A percentile compares a stretch with the other conserved stretches of the same genome.
phyloP scores from a whole-genome alignment of 306 rosid species.

The Acacia crassicarpa region DNA sequence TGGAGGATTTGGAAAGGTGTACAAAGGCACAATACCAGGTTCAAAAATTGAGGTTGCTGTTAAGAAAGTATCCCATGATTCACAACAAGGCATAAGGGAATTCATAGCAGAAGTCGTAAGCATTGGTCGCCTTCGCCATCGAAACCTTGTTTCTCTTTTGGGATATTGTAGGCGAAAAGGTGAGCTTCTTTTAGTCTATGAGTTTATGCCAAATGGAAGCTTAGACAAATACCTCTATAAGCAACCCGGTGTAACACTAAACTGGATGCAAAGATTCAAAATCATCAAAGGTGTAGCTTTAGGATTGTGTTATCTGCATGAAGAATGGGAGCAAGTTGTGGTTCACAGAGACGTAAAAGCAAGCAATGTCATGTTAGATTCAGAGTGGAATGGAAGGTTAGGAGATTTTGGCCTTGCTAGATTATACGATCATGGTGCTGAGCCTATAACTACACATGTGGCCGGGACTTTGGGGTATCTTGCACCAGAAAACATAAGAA shows the following conservation, averaged over 20 bases:
- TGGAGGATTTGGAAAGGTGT: neutral
- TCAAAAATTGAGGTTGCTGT: neutral
- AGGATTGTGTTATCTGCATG: neutral
- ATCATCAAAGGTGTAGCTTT: neutral
- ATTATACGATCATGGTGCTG: constrained; percentile 54
- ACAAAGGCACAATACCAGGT: neutral
- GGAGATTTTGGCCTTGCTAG: constrained; percentile 44
- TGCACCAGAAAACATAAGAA: constrained; percentile 60
- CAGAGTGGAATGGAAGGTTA: neutral
- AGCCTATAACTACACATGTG: constrained; percentile 62
- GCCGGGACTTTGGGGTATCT: constrained; percentile 75
- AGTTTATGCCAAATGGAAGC: neutral
- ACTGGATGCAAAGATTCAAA: neutral
- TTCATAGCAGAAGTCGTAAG: neutral
- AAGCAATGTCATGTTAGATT: constrained; percentile 64
- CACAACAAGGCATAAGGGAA: neutral
- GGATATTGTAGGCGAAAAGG: neutral
- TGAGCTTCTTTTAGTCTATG: neutral
- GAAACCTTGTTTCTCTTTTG: neutral
- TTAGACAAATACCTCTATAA: neutral
- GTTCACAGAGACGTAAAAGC: constrained; percentile 78
- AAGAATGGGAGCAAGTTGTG: neutral
- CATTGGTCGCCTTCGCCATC: neutral
- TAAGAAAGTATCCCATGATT: neutral
- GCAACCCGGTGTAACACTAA: neutral